Evolutionary conservation across 164 flowering plant species (phyloP), one percentile per base, ranked within the genome.

Genomic region (Brasenia schreberi): DNA sequence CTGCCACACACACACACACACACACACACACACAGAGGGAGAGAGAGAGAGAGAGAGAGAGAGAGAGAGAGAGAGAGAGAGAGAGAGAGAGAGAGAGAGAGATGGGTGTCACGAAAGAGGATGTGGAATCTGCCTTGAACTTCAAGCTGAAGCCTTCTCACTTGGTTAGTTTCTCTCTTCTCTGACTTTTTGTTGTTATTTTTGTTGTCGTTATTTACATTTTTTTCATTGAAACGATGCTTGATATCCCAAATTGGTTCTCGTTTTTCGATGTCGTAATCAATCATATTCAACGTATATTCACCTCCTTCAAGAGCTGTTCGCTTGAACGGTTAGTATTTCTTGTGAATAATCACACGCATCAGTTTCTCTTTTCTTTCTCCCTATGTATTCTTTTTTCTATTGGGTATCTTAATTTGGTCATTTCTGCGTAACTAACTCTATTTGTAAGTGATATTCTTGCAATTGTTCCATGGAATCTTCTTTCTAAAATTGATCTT

Each of bases 81-180:
- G 62, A 66, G 59, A 19, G 64, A 63, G 66, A 53, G 62, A 65
- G 65, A 63, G 69, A 67, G 69, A 68, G 73, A 72, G 74, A 74
- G 74, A 90, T 90, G 97, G 92, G 92, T 5, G 90, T 90, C 65
- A 88, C 86, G 3, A 90, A 87, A 78, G 90, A 85, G 66, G 80
- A 79, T 43, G 84, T 91, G 65, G 87, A 87, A 68, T 77, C 91
- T 59, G 64, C 84, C 7, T 73, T 91, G 69, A 82, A 76, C 14
- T 70, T 87, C 3, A 85, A 85, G 73, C 43, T 88, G 70, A 83
- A 74, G 18, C 97, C 97, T 72, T 66, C 86, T 45, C 85, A 86
- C 76, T 83, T 91, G 10, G 97, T 90, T 79, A 77, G 78, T 61
- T 44, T 43, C 9, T 19, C 19, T 42, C 4, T 44, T 1, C 23